These are phyloP conservation scores for Pulicaria dysenterica DNA, from an alignment of 129 eudicot genomes.

Conservation along the genomic window DNA sequence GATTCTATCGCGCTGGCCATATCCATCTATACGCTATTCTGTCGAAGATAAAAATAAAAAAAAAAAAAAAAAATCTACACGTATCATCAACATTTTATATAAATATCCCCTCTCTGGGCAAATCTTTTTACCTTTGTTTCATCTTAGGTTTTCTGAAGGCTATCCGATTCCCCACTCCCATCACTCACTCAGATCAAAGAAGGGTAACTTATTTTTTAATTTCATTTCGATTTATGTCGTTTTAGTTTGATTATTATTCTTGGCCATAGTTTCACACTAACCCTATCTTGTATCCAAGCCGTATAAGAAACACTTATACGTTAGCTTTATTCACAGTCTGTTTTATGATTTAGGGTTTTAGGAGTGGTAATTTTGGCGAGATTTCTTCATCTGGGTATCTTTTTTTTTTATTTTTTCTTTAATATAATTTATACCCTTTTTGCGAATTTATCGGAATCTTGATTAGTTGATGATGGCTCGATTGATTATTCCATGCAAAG, in stretches of 20 bases:
- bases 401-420: not conserved
- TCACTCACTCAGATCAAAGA: slow-evolving; percentile 26
- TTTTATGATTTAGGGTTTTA: slow-evolving; percentile 38
- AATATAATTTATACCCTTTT: slow-evolving; percentile 30
- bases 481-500: slow-evolving; percentile 85
- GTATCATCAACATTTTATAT: slow-evolving; percentile 17
- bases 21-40: slow-evolving; percentile 23
- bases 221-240: slow-evolving; percentile 18
- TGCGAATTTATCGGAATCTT: slow-evolving; percentile 34
- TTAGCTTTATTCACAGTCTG: slow-evolving; percentile 22
- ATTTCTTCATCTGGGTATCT: slow-evolving; percentile 44
- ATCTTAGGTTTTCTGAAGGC: slow-evolving; percentile 42
- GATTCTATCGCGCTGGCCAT: slow-evolving; percentile 19
- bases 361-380: slow-evolving; percentile 8
- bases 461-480: slow-evolving; percentile 71
- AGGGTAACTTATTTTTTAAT: slow-evolving; percentile 27
- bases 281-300: slow-evolving; percentile 42
- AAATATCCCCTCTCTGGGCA: slow-evolving; percentile 29
- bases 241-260: slow-evolving; percentile 46
- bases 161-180: slow-evolving; percentile 1
- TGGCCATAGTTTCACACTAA: slow-evolving; percentile 55
- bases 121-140: slow-evolving; percentile 27
- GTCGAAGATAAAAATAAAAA: too few relatives aligned
- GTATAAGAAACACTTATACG: slow-evolving; percentile 24
- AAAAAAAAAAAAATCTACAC: too few relatives aligned